Evolutionary conservation across 148 eudicot genomes (phyloP).

Genomic region (Vaccinium vitisidaea): DNA sequence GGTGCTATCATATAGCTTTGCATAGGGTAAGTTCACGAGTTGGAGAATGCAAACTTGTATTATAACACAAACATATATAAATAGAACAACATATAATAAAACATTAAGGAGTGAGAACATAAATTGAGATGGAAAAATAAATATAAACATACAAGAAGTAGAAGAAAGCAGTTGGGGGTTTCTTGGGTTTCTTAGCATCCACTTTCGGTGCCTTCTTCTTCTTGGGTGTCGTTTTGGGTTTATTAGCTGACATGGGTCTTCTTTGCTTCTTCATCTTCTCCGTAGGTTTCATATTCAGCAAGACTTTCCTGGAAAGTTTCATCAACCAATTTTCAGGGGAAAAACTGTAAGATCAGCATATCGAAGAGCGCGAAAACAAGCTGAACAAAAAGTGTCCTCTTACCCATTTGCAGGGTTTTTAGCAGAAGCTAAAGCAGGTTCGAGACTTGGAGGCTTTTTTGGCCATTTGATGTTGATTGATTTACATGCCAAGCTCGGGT

Average conservation of each 20-base stretch:
- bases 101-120: not conserved
- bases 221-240: slow-evolving; percentile 31
- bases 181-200: slow-evolving; percentile 78
- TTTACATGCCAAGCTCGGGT: no score
- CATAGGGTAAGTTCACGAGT: no score
- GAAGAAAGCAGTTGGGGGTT: slow-evolving; percentile 96
- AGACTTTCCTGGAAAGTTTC: slow-evolving; percentile 32
- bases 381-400: not conserved
- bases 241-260: slow-evolving; percentile 24
- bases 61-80: not conserved
- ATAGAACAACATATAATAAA: not conserved
- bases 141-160: slow-evolving; percentile 60
- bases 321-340: slow-evolving; percentile 13
- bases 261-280: slow-evolving; percentile 25
- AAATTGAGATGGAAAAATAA: not conserved
- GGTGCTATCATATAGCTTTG: no score
- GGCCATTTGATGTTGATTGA: slow-evolving; percentile 20
- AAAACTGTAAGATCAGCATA: not conserved
- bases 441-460: slow-evolving; percentile 24
- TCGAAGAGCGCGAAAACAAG: not conserved
- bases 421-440: slow-evolving; percentile 28
- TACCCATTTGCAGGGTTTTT: slow-evolving; percentile 23
- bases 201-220: slow-evolving; percentile 40
- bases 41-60: no score
- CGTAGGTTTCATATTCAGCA: slow-evolving; percentile 31